These are phyloP conservation scores for Hymenoscyphus fraxineus DNA, from an alignment of 2,329 filamentous ascomycete species.

Conservation along the genomic window DNA sequence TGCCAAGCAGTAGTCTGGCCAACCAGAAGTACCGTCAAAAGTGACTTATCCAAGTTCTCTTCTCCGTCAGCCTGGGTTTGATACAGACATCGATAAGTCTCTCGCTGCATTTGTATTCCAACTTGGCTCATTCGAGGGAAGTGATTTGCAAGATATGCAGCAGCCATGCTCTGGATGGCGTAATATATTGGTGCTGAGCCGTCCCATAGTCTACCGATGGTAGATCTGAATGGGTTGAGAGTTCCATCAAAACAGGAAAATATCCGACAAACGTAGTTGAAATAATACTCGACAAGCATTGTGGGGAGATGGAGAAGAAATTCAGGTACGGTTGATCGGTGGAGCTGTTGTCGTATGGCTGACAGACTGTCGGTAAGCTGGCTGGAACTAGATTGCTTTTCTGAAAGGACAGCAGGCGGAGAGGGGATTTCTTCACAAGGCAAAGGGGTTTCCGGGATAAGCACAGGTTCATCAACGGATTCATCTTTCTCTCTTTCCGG, in stretches of 20 bases:
- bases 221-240: slow-evolving; percentile 58
- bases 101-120: slow-evolving; percentile 47
- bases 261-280: slow-evolving; percentile 57
- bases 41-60: slow-evolving; percentile 50
- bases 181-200: slow-evolving; percentile 56
- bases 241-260: slow-evolving; percentile 63
- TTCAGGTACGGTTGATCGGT: slow-evolving; percentile 28
- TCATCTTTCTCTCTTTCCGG: background rate
- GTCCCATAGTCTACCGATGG: slow-evolving; percentile 54
- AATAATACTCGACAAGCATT: slow-evolving; percentile 59
- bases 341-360: slow-evolving; percentile 29
- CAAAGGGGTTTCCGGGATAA: background rate
- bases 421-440: background rate
- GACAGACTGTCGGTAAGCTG: slow-evolving; percentile 26
- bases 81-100: slow-evolving; percentile 30
- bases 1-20: slow-evolving; percentile 60
- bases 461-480: background rate
- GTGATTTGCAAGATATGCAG: slow-evolving; percentile 55
- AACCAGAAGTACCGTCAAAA: slow-evolving; percentile 55
- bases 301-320: slow-evolving; percentile 40
- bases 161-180: slow-evolving; percentile 62
- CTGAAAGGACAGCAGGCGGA: background rate
- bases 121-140: slow-evolving; percentile 50
- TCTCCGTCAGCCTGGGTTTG: slow-evolving; percentile 50
- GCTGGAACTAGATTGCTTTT: slow-evolving; percentile 4